Base-by-base conservation (phyloP, 306 rosid genomes). In the Castanea crenata region DNA sequence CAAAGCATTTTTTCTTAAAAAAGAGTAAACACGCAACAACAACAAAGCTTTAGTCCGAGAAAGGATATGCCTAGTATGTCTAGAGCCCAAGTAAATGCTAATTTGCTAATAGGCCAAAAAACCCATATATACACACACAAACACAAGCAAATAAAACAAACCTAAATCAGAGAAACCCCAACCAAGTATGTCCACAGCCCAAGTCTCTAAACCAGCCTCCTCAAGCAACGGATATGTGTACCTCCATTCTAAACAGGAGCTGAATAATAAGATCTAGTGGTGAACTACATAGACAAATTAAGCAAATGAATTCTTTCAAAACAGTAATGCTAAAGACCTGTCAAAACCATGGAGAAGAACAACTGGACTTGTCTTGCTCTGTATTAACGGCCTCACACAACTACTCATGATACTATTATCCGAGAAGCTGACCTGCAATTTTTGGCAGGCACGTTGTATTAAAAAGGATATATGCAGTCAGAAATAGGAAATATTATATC, bases 91-190 rank as follows among this genome's bases (percentile, higher is more conserved):
- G 44, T 38, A 38, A 38, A 6, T 38, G 44, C 44, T 38, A 38
- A 1, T 6, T 38, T 6, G 44, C 44, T 38, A 38, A 38, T 38
- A 38, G 44, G 44, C 44, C 44, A 7, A 38, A 38, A 38, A 38
- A 38, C 44, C 44, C 44, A 38, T 38, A 38, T 0, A 38, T 0
- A 38, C 44, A 7, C 2, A 6, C 44, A 38, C 44, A 38, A 9
- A 7, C 44, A 32, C 5, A 6, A 78, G 79, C 71, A 29, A 73
- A 73, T 58, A 41, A 76, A 80, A 79, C 85, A 78, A 52, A 95
- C 98, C 98, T 89, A 95, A 84, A 90, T 92, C 96, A 82, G 92
- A 92, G 91, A 95, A 95, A 71, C 99, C 98, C 99, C 99, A 95
- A 71, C 99, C 99, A 85, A 95, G 98, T 83, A 91, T 91, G 81